These are phyloP conservation scores for Trichoderma gamsii DNA, from an alignment of 495 filamentous ascomycete species.

Conservation along the genomic window DNA sequence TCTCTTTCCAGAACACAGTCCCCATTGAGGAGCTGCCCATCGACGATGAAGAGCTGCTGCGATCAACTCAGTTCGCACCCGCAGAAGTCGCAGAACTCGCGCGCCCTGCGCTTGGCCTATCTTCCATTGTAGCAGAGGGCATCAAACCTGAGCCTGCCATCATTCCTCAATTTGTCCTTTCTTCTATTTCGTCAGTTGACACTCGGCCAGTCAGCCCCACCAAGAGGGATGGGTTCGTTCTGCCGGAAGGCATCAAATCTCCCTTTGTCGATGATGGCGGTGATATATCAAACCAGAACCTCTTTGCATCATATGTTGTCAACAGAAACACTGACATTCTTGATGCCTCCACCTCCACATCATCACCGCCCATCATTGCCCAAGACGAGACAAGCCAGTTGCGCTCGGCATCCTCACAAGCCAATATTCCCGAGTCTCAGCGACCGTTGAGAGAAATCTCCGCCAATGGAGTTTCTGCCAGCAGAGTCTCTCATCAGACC, in stretches of 20 bases:
- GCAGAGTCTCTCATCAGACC: constrained; percentile 46
- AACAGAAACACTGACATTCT: constrained; percentile 32
- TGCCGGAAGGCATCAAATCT: constrained; percentile 33
- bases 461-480: constrained; percentile 33
- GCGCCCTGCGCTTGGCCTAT: constrained; percentile 24
- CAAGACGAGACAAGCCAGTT: constrained; percentile 52
- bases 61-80: constrained; percentile 20
- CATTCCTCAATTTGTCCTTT: constrained; percentile 35
- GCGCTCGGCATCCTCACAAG: constrained; percentile 29
- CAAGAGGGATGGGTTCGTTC: constrained; percentile 43
- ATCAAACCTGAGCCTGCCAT: constrained; percentile 22
- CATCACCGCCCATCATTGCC: constrained; percentile 38
- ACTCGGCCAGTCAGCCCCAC: constrained; percentile 47
- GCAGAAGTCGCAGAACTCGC: constrained; percentile 18
- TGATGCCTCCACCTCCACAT: constrained; percentile 5
- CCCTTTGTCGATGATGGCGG: constrained; percentile 16
- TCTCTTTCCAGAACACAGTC: constrained; percentile 18
- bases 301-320: constrained; percentile 40
- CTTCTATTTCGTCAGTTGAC: constrained; percentile 42
- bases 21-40: constrained; percentile 17
- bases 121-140: constrained; percentile 23
- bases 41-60: constrained; percentile 17
- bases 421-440: constrained; percentile 36
- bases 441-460: constrained; percentile 39
- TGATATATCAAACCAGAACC: constrained; percentile 26